Base-by-base conservation (phyloP, 1,284 basidiomycete genomes). In the Marasmius tenuissimus region DNA sequence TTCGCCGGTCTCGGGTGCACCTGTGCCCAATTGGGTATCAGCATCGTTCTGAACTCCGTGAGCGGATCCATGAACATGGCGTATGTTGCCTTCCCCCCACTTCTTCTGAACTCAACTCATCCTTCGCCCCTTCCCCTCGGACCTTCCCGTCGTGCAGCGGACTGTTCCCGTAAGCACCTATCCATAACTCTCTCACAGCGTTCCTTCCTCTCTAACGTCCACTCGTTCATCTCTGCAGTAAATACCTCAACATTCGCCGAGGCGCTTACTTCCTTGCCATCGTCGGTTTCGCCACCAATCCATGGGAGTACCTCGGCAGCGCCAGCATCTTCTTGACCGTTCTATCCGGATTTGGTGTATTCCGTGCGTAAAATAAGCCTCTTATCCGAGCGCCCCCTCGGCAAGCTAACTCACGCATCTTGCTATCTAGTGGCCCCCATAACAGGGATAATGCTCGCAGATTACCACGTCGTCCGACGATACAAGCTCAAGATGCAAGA, bases 1-100 rank as follows among this genome's bases (percentile, higher is more conserved):
- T 68, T 68, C 51, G 67, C 67, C 9, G 65, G 65, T 45, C 57
- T 68, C 33, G 67, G 67, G 51, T 67, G 66, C 49, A 65, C 66
- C 34, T 66, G 63, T 39, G 66, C 66, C 33, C 67, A 68, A 38
- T 58, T 68, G 20, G 67, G 66, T 16, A 66, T 68, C 52, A 67
- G 62, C 49, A 68, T 67, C 35, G 67, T 67, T 14, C 58, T 67
- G 42, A 68, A 68, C 49, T 67, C 66, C 34, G 63, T 68, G 48
- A 66, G 66, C 53, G 65, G 63, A 4, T 65, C 66, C 20, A 68
- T 67, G 66, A 64, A 67, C 53, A 57, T 67, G 48, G 62, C 66
- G 59, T 60, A 34, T 14, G 59, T 60, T 8, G 16, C 35, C 8
- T 10, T 27, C 37, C 12, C 9, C 37, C 38, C 38, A 14, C 27